Evolutionary conservation across 2,329 filamentous ascomycete species (phyloP).

Genomic region (Aureobasidium sp.): DNA sequence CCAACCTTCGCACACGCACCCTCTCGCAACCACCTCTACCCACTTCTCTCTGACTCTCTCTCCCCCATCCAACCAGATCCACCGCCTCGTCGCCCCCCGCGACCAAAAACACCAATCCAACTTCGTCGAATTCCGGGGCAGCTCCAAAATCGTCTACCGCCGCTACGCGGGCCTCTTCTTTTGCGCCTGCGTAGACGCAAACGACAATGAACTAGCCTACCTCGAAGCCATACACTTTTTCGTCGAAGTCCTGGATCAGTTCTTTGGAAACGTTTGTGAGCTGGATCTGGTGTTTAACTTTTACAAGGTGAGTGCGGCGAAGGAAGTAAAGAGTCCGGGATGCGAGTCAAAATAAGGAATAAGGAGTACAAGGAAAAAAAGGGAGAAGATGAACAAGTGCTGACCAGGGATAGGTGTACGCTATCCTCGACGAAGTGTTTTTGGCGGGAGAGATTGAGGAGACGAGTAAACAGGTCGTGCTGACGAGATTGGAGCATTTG

Average conservation of each 20-base stretch:
- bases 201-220: constrained; percentile 96
- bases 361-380: neutral
- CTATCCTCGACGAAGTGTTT: constrained; percentile 97
- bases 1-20: neutral
- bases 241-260: constrained; percentile 95
- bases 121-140: constrained; percentile 91
- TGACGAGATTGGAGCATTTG: constrained; percentile 88
- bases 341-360: no score
- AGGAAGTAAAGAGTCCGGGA: no score
- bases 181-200: constrained; percentile 97
- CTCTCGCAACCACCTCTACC: constrained; percentile 3
- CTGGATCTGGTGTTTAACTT: constrained; percentile 77
- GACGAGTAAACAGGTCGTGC: constrained; percentile 94
- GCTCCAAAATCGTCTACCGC: constrained; percentile 88
- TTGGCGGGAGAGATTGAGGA: constrained; percentile 97
- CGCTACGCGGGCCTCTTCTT: constrained; percentile 98
- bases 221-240: constrained; percentile 99
- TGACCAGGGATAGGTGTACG: constrained; percentile 67
- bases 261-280: constrained; percentile 99
- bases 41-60: constrained; percentile 3
- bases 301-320: constrained; percentile 51
- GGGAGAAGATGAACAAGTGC: neutral
- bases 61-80: constrained; percentile 53
- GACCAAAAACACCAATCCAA: constrained; percentile 99
- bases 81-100: constrained; percentile 92